phyloP scores from a whole-genome alignment of 176 grass and related monocot species.

The Triticum aestivum region DNA sequence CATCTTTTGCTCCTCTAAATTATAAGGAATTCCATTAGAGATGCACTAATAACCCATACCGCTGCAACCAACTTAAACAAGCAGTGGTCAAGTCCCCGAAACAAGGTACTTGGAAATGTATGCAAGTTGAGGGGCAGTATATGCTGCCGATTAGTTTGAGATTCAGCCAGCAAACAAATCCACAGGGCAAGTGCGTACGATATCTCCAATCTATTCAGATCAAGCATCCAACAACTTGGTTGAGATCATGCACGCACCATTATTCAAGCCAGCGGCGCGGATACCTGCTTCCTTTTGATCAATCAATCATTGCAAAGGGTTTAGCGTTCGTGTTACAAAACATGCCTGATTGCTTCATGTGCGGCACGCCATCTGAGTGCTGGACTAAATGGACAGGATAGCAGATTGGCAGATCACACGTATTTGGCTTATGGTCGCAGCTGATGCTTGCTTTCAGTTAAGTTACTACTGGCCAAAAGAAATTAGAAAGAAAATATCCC shows the following conservation, averaged over 20 bases:
- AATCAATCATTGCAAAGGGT: constrained; percentile 43
- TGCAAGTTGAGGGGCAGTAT: constrained; percentile 10
- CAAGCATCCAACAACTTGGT: constrained; percentile 38
- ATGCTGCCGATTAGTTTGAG: not conserved
- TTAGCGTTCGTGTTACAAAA: constrained; percentile 31
- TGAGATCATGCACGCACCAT: constrained; percentile 3
- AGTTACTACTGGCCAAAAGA: not conserved
- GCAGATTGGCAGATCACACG: not conserved
- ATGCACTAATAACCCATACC: too few relatives aligned
- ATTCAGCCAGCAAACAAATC: not conserved
- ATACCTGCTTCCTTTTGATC: constrained; percentile 29
- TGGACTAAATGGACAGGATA: constrained; percentile 7
- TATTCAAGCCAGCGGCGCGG: constrained; percentile 19
- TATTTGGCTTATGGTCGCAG: not conserved
- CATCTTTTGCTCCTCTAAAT: too few relatives aligned
- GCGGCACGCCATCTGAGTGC: not conserved
- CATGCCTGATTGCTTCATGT: constrained; percentile 7
- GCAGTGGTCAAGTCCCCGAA: not conserved
- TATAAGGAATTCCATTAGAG: too few relatives aligned
- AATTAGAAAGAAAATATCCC: too few relatives aligned
- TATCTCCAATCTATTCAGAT: constrained; percentile 31
- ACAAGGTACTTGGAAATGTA: not conserved
- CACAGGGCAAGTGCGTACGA: constrained; percentile 22
- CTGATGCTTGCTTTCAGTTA: not conserved
- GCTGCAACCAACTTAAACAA: not conserved